These are phyloP conservation scores for Scedosporium minutisporum DNA, from an alignment of 2,329 filamentous ascomycete species.

Conservation along the genomic window DNA sequence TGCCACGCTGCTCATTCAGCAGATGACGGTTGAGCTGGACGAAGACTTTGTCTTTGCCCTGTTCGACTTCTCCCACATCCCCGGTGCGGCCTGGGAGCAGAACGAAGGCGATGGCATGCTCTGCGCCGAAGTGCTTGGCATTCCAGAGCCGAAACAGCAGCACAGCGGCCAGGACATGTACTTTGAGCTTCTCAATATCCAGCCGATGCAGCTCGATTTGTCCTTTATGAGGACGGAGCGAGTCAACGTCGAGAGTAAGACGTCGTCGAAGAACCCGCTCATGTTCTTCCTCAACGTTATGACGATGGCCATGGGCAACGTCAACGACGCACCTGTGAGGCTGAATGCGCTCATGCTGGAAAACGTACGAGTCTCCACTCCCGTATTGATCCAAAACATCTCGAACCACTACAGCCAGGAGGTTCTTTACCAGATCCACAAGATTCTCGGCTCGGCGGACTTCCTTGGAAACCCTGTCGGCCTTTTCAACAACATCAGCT, in stretches of 20 bases:
- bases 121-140: conserved; percentile 81
- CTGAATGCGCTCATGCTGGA: conserved; percentile 92
- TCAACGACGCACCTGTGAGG: conserved; percentile 92
- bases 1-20: conserved; percentile 82
- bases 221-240: conserved; percentile 96
- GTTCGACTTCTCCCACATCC: conserved; percentile 87
- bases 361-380: conserved; percentile 84
- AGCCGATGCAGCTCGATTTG: conserved; percentile 95
- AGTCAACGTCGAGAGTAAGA: conserved; percentile 92
- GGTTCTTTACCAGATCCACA: conserved; percentile 89
- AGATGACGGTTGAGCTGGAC: conserved; percentile 96
- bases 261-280: conserved; percentile 80
- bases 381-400: conserved; percentile 74
- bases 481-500: conserved; percentile 96
- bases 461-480: conserved; percentile 97
- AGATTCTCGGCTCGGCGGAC: conserved; percentile 92
- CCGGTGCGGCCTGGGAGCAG: conserved; percentile 77
- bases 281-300: conserved; percentile 99
- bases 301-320: conserved; percentile 98
- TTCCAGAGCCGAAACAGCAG: conserved; percentile 81
- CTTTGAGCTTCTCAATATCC: conserved; percentile 92
- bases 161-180: conserved; percentile 89
- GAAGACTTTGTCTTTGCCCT: conserved; percentile 97
- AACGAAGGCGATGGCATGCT: conserved; percentile 62
- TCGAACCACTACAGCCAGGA: conserved; percentile 96